phyloP scores from a whole-genome alignment of 2,329 filamentous ascomycete species.

The Pseudocercospora pini-densiflorae region DNA sequence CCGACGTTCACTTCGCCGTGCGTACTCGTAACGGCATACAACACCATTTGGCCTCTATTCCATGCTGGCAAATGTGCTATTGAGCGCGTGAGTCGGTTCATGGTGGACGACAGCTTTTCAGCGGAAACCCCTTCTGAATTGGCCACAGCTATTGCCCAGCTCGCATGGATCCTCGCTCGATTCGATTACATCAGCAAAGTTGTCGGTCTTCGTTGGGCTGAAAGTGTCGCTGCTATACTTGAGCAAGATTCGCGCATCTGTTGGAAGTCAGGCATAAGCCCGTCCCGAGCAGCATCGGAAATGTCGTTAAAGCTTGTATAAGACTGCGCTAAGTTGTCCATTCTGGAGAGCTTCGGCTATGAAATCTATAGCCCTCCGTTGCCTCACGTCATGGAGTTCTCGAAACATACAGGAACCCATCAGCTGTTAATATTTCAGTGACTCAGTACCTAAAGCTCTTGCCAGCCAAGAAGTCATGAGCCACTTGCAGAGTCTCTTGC shows the following conservation, averaged over 20 bases:
- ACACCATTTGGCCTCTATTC: too few species aligned
- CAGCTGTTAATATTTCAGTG: not conserved
- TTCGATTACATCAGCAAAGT: not conserved
- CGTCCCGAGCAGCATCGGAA: not conserved
- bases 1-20: too few species aligned
- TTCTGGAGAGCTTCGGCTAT: not conserved
- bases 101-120: not conserved
- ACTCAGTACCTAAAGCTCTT: conserved; percentile 2
- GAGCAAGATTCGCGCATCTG: not conserved
- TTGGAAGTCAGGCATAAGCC: not conserved
- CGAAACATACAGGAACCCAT: not conserved
- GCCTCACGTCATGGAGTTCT: not conserved
- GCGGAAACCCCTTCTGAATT: not conserved
- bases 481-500: conserved; percentile 10
- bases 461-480: conserved; percentile 18
- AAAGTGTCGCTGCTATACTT: not conserved
- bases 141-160: not conserved
- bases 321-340: not conserved
- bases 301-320: not conserved
- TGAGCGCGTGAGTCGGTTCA: too few species aligned
- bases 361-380: not conserved
- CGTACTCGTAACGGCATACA: too few species aligned
- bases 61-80: too few species aligned
- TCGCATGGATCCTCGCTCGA: not conserved
- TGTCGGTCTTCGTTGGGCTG: not conserved